Base-by-base conservation (phyloP, 2,329 filamentous ascomycete species). In the Pyrenophora graminea region DNA sequence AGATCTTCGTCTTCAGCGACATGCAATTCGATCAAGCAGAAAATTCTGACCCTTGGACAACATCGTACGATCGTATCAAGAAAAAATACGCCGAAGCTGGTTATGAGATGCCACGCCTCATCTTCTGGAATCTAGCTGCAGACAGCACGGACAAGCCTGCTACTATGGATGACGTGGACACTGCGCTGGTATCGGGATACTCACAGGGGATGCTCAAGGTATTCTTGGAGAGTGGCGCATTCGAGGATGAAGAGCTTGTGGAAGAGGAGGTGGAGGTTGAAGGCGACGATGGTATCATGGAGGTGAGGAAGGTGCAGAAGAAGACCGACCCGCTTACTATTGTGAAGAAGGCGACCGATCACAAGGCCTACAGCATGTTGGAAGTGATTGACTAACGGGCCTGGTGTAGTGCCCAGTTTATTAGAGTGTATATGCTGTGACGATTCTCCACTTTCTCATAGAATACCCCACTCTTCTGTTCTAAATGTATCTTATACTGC, bases 111-210 rank as follows among this genome's bases (percentile, higher is more conserved):
- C 83, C 83, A 0, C 76, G 82, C 63, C 68, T 86, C n/a, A 72
- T 85, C 3, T 85, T 83, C 64, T 85, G 82, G 83, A 84, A 85
- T 59, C 71, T 85, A 15, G 80, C 80, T 0, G 78, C 75, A 7
- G 72, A 74, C 0, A 69, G 57, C 2, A 76, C 76, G 1, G 75
- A 76, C 4, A 84, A 83, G 69, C 81, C 81, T 1, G 77, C 80
- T 3, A 75, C 67, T 1, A 73, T 71, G n/a, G 71, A 74, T 1
- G 70, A 80, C 43, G 51, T 66, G 32, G 78, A 79, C 19, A 80
- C 78, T 4, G 73, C 75, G 33, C 59, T 85, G 21, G 79, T 84
- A n/a, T 79, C 75, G 45, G 81, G 82, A 1, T 84, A 84, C 66
- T 82, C 79, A 2, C 82, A 83, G 70, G 81, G 73, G 1, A 77